Evolutionary conservation across 257 asterid genomes (phyloP).

Genomic region (Lithospermum erythrorhizon): DNA sequence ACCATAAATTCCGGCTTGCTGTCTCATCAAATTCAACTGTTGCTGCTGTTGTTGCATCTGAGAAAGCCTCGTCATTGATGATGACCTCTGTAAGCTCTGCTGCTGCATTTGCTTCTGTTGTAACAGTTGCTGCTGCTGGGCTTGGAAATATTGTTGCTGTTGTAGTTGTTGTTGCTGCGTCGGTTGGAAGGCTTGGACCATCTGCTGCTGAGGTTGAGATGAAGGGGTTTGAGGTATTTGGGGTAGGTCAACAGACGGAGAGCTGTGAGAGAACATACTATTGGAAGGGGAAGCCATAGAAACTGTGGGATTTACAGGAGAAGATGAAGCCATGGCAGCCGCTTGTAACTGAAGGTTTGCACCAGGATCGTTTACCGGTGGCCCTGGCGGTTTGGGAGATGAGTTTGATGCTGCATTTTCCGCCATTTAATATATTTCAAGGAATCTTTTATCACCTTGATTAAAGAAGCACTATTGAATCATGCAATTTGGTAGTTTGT

Average conservation of each 20-base stretch:
- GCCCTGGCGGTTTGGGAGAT: constrained; percentile 45
- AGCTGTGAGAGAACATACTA: constrained; percentile 20
- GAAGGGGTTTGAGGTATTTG: constrained; percentile 23
- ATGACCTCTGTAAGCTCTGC: constrained; percentile 54
- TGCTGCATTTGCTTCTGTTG: constrained; percentile 34
- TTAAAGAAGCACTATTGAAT: not conserved
- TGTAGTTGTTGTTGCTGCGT: constrained; percentile 35
- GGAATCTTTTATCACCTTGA: not conserved
- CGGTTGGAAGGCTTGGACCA: constrained; percentile 16
- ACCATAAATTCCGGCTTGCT: constrained; percentile 52
- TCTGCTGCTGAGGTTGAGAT: constrained; percentile 24
- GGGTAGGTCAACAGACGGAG: constrained; percentile 16
- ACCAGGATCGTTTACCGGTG: constrained; percentile 33
- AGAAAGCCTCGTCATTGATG: constrained; percentile 57
- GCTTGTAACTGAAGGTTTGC: constrained; percentile 44
- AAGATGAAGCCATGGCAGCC: constrained; percentile 16
- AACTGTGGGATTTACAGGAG: constrained; percentile 21
- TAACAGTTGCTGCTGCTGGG: constrained; percentile 25
- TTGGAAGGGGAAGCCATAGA: constrained; percentile 31
- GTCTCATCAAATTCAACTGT: constrained; percentile 34
- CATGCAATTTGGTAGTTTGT: no score
- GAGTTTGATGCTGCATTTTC: constrained; percentile 56
- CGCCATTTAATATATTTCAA: constrained; percentile 32
- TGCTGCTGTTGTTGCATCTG: constrained; percentile 51
- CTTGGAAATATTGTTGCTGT: constrained; percentile 25